These are phyloP conservation scores for Phytopythium oedochilum DNA, from an alignment of 352 stramenopile species.

Conservation along the genomic window DNA sequence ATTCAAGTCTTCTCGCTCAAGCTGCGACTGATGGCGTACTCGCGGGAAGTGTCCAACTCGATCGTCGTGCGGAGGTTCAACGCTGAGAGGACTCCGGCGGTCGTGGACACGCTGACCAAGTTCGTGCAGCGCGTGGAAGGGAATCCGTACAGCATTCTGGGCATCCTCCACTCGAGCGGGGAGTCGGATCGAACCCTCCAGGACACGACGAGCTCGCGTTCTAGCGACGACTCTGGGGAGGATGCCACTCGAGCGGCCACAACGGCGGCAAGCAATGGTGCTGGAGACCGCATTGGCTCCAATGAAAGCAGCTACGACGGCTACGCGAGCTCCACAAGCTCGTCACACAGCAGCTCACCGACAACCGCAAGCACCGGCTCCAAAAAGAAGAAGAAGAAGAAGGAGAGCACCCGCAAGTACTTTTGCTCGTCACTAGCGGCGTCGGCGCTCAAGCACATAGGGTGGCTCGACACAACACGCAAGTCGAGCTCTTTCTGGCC, in stretches of 20 bases:
- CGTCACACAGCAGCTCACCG: conserved; percentile 12
- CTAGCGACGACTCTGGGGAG: background rate
- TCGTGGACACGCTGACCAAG: conserved; percentile 29
- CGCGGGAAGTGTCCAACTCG: conserved; percentile 73
- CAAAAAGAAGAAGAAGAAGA: conserved; percentile 18
- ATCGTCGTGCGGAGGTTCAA: conserved; percentile 66
- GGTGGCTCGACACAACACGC: conserved; percentile 65
- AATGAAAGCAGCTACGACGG: conserved; percentile 1
- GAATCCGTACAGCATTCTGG: conserved; percentile 83
- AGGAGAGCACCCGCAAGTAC: conserved; percentile 52
- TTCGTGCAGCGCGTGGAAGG: conserved; percentile 74
- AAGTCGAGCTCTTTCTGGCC: conserved; percentile 81
- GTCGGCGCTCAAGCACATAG: conserved; percentile 71
- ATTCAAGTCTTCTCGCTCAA: conserved; percentile 83
- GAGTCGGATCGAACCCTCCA: conserved; percentile 37
- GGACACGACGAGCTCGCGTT: background rate
- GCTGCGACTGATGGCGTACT: conserved; percentile 69
- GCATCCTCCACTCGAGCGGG: conserved; percentile 48
- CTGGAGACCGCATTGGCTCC: background rate
- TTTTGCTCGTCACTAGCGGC: conserved; percentile 84
- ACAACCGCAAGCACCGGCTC: background rate
- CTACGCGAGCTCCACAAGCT: conserved; percentile 14
- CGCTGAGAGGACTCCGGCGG: conserved; percentile 33
- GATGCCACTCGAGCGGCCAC: background rate
- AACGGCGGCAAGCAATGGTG: background rate